Percentiles rank a stretch among this genome's conserved stretches.
These are phyloP conservation scores for Setaria italica DNA, from an alignment of 202 grass and related monocot species.

Conservation along the genomic window DNA sequence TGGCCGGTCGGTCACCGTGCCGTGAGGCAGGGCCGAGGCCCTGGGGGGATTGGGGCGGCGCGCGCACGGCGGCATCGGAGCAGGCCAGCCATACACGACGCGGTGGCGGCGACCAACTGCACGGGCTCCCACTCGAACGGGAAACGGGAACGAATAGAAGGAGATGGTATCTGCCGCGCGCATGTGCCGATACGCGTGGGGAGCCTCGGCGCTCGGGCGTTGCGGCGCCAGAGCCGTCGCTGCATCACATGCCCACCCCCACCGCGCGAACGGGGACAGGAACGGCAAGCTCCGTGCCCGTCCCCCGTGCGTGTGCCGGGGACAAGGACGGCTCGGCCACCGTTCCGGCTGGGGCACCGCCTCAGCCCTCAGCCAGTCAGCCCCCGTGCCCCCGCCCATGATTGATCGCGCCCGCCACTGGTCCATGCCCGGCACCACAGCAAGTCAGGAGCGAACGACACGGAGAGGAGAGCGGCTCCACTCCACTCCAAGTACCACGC, in stretches of 20 bases:
- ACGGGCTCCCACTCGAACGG: not conserved
- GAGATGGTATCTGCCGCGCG: not conserved
- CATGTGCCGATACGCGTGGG: not conserved
- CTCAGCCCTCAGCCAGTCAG: no score
- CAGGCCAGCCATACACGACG: not conserved
- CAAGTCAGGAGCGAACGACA: not conserved
- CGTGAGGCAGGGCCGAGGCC: not conserved
- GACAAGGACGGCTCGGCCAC: slow-evolving; percentile 6
- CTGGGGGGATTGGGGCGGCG: not conserved
- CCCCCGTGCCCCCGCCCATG: not conserved
- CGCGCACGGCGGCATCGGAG: not conserved
- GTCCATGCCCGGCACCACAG: not conserved
- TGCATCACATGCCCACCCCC: not conserved
- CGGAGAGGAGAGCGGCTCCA: not conserved
- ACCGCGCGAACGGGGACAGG: not conserved
- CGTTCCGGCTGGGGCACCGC: not conserved
- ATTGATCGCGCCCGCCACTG: not conserved
- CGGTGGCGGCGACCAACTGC: not conserved
- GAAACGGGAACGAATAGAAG: not conserved
- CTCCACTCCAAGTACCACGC: not conserved
- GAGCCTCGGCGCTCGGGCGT: not conserved
- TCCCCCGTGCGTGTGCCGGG: not conserved
- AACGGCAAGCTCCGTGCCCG: not conserved
- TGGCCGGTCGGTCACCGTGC: not conserved
- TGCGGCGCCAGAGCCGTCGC: not conserved